phyloP scores from a whole-genome alignment of 257 asterid species.

The Gentiana straminea region DNA sequence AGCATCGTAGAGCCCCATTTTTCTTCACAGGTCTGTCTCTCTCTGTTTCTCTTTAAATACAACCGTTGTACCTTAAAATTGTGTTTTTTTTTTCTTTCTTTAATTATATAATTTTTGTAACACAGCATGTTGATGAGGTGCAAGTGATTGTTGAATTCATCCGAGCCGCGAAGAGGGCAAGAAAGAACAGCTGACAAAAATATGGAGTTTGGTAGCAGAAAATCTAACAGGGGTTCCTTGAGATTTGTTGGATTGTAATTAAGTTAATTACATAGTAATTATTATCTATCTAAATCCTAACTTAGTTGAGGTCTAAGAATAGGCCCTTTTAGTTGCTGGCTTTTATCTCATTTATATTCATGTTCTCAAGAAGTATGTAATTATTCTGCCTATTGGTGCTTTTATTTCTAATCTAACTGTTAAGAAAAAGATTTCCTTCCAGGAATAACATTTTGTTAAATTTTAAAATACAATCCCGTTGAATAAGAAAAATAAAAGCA shows the following conservation, averaged over 20 bases:
- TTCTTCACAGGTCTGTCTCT: constrained; percentile 47
- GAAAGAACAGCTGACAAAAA: constrained; percentile 19
- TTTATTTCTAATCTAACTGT: too few relatives aligned
- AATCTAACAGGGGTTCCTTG: constrained; percentile 7
- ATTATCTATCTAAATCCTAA: constrained; percentile 17
- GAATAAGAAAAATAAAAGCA: too few relatives aligned
- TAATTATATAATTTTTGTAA: constrained; percentile 1
- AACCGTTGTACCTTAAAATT: background rate
- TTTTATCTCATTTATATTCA: too few relatives aligned
- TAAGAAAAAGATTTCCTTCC: too few relatives aligned
- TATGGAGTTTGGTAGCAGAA: constrained; percentile 24
- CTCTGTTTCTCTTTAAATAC: background rate
- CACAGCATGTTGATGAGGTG: constrained; percentile 83
- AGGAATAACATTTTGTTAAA: too few relatives aligned
- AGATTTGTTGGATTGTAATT: constrained; percentile 21
- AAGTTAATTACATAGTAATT: constrained; percentile 2
- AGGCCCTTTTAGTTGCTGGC: constrained; percentile 15
- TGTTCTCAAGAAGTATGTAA: too few relatives aligned
- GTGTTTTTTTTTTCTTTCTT: too few relatives aligned
- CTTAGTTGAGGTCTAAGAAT: constrained; percentile 41
- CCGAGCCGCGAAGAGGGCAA: constrained; percentile 56
- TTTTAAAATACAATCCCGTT: too few relatives aligned
- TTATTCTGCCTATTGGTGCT: too few relatives aligned
- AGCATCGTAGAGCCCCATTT: constrained; percentile 64
- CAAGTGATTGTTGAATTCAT: constrained; percentile 67